These are phyloP conservation scores for Macrophomina tecta DNA, from an alignment of 2,329 filamentous ascomycete species.

Conservation along the genomic window DNA sequence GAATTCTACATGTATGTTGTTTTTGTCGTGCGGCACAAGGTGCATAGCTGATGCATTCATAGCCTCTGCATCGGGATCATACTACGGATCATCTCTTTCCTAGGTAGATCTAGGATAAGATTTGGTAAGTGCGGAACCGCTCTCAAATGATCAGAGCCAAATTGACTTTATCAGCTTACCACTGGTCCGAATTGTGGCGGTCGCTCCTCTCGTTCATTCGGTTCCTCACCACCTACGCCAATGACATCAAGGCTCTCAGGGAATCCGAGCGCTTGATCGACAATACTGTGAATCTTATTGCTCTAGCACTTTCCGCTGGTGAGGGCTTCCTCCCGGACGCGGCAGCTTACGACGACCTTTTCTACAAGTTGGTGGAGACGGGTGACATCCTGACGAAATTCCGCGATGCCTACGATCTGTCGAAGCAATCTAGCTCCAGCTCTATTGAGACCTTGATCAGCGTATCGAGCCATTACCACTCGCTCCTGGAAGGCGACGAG, in stretches of 20 bases:
- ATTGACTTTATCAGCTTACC: constrained; percentile 61
- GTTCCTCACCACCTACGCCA: constrained; percentile 85
- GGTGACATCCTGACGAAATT: constrained; percentile 84
- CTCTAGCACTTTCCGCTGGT: constrained; percentile 81
- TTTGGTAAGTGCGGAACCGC: constrained; percentile 52
- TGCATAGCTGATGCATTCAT: background rate
- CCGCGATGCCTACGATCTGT: constrained; percentile 72
- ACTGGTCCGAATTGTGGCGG: constrained; percentile 96
- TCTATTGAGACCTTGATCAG: constrained; percentile 85
- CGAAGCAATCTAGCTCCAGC: constrained; percentile 52
- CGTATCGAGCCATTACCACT: constrained; percentile 85
- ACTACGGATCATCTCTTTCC: constrained; percentile 80
- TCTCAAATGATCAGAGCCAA: background rate
- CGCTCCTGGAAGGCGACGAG: constrained; percentile 70
- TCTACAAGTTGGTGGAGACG: constrained; percentile 96
- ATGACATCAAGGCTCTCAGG: constrained; percentile 72
- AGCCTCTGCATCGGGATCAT: constrained; percentile 79
- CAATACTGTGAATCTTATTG: constrained; percentile 80
- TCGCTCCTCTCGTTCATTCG: constrained; percentile 85
- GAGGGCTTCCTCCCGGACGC: constrained; percentile 90
- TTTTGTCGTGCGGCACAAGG: background rate
- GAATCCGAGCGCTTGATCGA: constrained; percentile 77
- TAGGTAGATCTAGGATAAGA: constrained; percentile 81
- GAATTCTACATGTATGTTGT: constrained; percentile 73
- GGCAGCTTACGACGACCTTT: constrained; percentile 90